Conservation (phyloP, 441 rosid species). For the Capsella rubella region DNA sequence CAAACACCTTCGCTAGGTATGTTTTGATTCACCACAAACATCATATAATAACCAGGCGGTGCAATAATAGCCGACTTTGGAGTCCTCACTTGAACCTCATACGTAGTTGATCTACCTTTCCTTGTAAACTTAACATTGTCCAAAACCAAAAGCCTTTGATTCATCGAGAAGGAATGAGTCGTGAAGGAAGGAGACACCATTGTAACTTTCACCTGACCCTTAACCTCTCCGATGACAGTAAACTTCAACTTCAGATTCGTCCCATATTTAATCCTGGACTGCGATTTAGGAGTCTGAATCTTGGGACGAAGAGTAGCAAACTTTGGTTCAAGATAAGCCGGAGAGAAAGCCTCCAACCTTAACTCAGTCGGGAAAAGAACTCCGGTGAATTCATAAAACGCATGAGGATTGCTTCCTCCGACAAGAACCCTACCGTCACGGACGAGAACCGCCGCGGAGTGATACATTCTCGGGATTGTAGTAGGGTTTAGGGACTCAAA, state of each 20-base stretch:
- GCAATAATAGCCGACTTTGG: conserved; percentile 54
- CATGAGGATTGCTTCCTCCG: conserved; percentile 67
- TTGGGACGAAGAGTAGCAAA: conserved; percentile 46
- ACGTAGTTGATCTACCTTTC: conserved; percentile 10
- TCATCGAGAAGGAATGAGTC: conserved; percentile 67
- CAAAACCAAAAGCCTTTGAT: conserved; percentile 63
- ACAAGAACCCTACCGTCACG: conserved; percentile 68
- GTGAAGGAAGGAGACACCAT: conserved; percentile 62
- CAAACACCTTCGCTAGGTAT: conserved; percentile 66
- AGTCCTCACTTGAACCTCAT: conserved; percentile 45
- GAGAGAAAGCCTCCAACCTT: conserved; percentile 63
- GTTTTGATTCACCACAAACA: conserved; percentile 59
- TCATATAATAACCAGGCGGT: conserved; percentile 61
- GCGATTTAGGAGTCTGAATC: conserved; percentile 45
- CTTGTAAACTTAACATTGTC: conserved; percentile 34
- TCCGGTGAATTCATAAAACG: conserved; percentile 52
- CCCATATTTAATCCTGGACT: conserved; percentile 37
- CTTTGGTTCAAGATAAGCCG: conserved; percentile 48
- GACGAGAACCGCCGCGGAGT: conserved; percentile 61
- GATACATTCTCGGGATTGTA: conserved; percentile 65
- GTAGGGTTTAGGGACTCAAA: conserved; percentile 53
- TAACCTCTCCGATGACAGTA: conserved; percentile 31
- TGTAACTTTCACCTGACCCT: conserved; percentile 48
- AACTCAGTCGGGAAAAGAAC: conserved; percentile 66
- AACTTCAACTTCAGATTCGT: conserved; percentile 41